Percentiles rank a stretch among this genome's conserved stretches.
Evolutionary conservation across 139 green algal species (phyloP).

Genomic region (Micromonas pusilla): DNA sequence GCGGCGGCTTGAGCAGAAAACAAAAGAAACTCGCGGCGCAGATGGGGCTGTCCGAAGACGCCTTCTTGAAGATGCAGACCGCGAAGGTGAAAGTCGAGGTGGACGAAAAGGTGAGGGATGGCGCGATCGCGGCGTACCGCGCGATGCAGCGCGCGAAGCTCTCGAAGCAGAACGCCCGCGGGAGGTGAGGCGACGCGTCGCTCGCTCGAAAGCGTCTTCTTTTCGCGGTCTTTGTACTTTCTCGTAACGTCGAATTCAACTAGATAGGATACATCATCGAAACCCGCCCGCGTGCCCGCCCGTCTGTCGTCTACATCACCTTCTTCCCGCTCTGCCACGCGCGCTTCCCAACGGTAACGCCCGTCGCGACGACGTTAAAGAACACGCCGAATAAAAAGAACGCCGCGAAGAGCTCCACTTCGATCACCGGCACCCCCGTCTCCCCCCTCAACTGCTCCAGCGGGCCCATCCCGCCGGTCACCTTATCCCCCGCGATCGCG

Average conservation of each 20-base stretch:
- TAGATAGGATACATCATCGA: too few species aligned
- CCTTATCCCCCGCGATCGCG: background rate
- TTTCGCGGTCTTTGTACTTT: too few species aligned
- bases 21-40: background rate
- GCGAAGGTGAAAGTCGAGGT: background rate
- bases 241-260: too few species aligned
- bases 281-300: too few species aligned
- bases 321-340: background rate
- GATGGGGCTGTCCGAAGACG: background rate
- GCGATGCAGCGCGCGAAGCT: background rate
- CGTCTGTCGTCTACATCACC: too few species aligned
- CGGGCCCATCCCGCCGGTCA: background rate
- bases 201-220: too few species aligned
- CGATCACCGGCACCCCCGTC: constrained; percentile 4
- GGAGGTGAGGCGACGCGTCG: too few species aligned
- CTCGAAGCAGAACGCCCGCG: background rate
- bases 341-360: background rate
- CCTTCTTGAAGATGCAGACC: background rate
- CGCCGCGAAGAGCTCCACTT: background rate
- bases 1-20: background rate
- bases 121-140: background rate
- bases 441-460: constrained; percentile 1
- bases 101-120: background rate
- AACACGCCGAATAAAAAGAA: background rate
- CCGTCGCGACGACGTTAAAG: background rate